Percentiles rank a stretch among this genome's conserved stretches.
Evolutionary conservation across 306 rosid species (phyloP).

Genomic region (Erythrophleum fordii): DNA sequence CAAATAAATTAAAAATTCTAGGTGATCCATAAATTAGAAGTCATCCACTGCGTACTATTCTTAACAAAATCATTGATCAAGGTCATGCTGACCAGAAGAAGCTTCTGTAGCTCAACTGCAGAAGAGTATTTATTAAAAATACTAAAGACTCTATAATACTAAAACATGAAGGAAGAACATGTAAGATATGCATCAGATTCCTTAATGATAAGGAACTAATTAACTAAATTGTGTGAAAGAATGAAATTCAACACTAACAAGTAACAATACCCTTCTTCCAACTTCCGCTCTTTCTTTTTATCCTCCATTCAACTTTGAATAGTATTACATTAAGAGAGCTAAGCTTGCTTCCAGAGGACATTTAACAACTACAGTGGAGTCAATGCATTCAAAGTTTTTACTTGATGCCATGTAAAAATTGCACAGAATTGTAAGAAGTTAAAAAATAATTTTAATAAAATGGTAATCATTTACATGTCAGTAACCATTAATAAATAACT

Average conservation of each 20-base stretch:
- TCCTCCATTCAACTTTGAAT: background rate
- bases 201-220: background rate
- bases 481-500: constrained; percentile 12
- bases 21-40: background rate
- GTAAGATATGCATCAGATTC: background rate
- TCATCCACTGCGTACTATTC: background rate
- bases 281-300: background rate
- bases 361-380: background rate
- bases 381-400: background rate
- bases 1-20: background rate
- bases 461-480: background rate
- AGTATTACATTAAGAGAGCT: background rate
- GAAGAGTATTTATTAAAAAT: background rate
- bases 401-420: background rate
- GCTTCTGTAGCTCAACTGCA: background rate
- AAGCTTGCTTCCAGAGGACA: background rate
- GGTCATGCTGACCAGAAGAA: background rate
- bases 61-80: background rate
- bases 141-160: background rate
- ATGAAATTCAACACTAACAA: background rate
- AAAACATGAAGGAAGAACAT: background rate
- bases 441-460: background rate
- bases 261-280: background rate
- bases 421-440: background rate
- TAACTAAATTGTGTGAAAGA: background rate